Base-by-base conservation (phyloP, 108 stramenopile species). In the Aureococcus anophagefferens region DNA sequence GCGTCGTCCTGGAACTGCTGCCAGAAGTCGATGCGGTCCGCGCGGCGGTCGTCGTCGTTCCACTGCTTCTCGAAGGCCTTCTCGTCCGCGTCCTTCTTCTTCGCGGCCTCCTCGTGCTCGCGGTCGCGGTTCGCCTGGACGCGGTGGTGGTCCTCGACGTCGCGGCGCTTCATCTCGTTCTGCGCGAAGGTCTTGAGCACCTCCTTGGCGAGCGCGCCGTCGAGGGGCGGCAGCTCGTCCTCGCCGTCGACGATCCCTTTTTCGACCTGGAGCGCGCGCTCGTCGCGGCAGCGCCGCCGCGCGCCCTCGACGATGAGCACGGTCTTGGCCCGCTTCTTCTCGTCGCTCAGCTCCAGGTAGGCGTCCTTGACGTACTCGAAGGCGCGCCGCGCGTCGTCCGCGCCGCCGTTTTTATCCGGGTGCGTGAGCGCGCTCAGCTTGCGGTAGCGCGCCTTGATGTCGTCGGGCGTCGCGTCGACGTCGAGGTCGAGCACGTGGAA, bases 371-470 rank as follows among this genome's bases (percentile, higher is more conserved):
- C 70, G 31, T 34, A 62, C 32, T 71, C 70, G 70, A 71, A 71
- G n/a, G 70, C 70, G 25, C 35, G 32, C 33, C 36, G 25, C 5
- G 70, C 70, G 33, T 40, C 5, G 17, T 71, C 70, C 1, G 16
- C 28, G 32, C 34, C 65, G 33, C 62, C 35, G 32, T 77, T 77
- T 65, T 84, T 84, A 64, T 86, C 85, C 30, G 85, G 85, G 71
- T 86, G 85, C 16, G 80, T 63, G 30, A 82, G 51, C 5, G 79
- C 71, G 33, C 81, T 80, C 33, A 86, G 63, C 40, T 84, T 84
- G n/a, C 67, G 71, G 72, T 77, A 80, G 13, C 81, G 37, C n/a
- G 5, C 15, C 65, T 78, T 78, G 15, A 86, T 65, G 68, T 86
- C 85, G 63, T 83, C 81, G 16, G 51, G 79, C 21, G 79, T 84